Base-by-base conservation (phyloP, 352 stramenopile species). In the Phytopythium montanum region DNA sequence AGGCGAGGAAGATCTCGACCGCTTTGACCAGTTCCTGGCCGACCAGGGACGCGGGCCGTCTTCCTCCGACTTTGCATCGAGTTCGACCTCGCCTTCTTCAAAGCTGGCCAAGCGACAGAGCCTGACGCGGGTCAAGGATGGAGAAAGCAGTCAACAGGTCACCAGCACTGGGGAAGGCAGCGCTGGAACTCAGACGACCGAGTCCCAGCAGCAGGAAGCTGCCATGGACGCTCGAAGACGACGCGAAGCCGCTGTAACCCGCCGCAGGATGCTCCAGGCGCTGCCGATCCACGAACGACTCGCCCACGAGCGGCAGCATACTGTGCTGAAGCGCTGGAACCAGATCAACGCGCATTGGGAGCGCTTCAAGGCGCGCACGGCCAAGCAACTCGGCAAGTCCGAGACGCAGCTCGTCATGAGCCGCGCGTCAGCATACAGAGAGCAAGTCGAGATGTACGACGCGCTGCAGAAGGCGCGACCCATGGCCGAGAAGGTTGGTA, bases 371-470 rank as follows among this genome's bases (percentile, higher is more conserved):
- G 39, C 61, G 16, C 71, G 81, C 16, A 82, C 81, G 18, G 69
- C 79, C 16, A 80, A 76, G 54, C 72, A 73, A 21, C 61, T 92
- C 1, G 77, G 79, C 9, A 92, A 96, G 53, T 52, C 65, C 1
- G 73, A 84, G n/a, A 71, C 75, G 23, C 73, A 95, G 25, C 72
- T 97, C 13, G 85, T 97, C 18, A 96, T 98, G 78, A 88, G 68
- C 39, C 85, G 84, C 23, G 77, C 85, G 18, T 72, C 90, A 23
- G 72, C 85, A 19, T 97, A 94, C 67, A 79, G 92, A 3, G 89
- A 97, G 58, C 82, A 94, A 58, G 83, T 92, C 16, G 92, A 98
- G 64, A 81, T 95, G 77, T 94, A 94, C 55, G 83, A 97, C 50
- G 72, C 92, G 3, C 73, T 98, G 33, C 79, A 97, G 57, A 87